Percentiles rank a stretch among this genome's conserved stretches.
Evolutionary conservation across 164 flowering plant species (phyloP).

Genomic region (Annona squamosa): DNA sequence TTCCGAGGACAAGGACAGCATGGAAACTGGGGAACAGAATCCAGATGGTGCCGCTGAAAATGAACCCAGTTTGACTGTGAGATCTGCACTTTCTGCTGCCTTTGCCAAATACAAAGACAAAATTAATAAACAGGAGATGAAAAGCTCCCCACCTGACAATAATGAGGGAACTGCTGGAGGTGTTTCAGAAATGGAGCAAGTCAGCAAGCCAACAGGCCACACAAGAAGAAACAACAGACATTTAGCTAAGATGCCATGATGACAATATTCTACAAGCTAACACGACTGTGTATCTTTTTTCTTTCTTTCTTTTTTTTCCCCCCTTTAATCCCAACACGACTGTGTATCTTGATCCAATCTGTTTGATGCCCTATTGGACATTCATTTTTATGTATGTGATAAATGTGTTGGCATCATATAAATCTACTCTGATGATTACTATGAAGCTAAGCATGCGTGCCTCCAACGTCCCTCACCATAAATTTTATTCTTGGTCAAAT

Average conservation of each 20-base stretch:
- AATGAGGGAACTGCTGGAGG: slow-evolving; percentile 21
- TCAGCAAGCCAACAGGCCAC: too few relatives aligned
- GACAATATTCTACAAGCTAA: background rate
- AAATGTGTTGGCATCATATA: too few relatives aligned
- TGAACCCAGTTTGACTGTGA: slow-evolving; percentile 47
- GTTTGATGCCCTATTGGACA: too few relatives aligned
- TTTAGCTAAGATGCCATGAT: background rate
- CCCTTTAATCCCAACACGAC: too few relatives aligned
- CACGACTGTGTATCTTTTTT: background rate
- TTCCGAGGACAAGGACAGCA: slow-evolving; percentile 7
- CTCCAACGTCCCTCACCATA: too few relatives aligned
- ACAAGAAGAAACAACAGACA: background rate
- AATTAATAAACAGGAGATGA: slow-evolving; percentile 20
- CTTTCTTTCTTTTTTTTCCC: too few relatives aligned
- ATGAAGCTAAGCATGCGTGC: too few relatives aligned
- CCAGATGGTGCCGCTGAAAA: slow-evolving; percentile 29
- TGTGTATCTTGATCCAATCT: too few relatives aligned
- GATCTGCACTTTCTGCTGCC: slow-evolving; percentile 71
- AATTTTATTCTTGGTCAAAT: too few relatives aligned
- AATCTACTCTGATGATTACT: too few relatives aligned
- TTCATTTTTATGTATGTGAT: too few relatives aligned
- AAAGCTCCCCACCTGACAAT: background rate
- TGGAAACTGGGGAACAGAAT: slow-evolving; percentile 1
- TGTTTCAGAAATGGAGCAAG: background rate
- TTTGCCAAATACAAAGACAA: slow-evolving; percentile 61